Percentiles rank a stretch among this genome's conserved stretches.
Evolutionary conservation across 495 filamentous ascomycete genomes (phyloP).

Genomic region (Elasticomyces elasticus): DNA sequence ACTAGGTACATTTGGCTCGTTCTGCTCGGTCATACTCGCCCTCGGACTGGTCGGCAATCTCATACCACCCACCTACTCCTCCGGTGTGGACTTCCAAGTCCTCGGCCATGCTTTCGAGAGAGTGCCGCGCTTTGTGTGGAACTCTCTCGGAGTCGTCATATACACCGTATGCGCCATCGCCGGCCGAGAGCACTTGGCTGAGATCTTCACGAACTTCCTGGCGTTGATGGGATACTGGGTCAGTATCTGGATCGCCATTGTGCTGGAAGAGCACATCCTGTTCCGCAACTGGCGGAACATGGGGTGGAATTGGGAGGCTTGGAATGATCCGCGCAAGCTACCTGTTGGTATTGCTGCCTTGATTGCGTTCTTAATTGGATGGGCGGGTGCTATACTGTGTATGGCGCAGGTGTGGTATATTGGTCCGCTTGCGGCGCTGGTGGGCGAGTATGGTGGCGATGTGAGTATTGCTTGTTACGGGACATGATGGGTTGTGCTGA

Average conservation of each 20-base stretch:
- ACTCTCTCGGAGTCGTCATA: slow-evolving; percentile 40
- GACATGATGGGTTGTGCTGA: too few species aligned
- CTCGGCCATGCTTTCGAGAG: slow-evolving; percentile 38
- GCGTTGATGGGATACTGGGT: slow-evolving; percentile 54
- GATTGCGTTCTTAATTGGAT: slow-evolving; percentile 33
- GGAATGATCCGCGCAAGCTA: slow-evolving; percentile 29
- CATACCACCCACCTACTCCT: slow-evolving; percentile 58
- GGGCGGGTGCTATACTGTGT: slow-evolving; percentile 32
- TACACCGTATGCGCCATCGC: slow-evolving; percentile 47
- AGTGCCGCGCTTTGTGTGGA: slow-evolving; percentile 44
- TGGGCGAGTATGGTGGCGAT: slow-evolving; percentile 53
- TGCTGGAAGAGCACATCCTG: slow-evolving; percentile 44
- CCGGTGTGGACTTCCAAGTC: slow-evolving; percentile 54
- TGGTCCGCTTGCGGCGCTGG: slow-evolving; percentile 31
- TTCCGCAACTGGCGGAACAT: slow-evolving; percentile 33
- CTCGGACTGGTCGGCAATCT: slow-evolving; percentile 64
- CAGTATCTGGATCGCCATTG: slow-evolving; percentile 43
- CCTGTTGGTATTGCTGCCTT: slow-evolving; percentile 33
- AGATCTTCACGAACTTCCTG: slow-evolving; percentile 50
- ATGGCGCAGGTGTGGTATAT: slow-evolving; percentile 39
- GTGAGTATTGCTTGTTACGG: slow-evolving; percentile 24
- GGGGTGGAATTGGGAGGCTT: slow-evolving; percentile 37
- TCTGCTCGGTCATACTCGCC: slow-evolving; percentile 61
- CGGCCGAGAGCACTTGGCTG: slow-evolving; percentile 42
- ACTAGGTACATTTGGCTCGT: slow-evolving; percentile 58